phyloP scores from a whole-genome alignment of 768 basidiomycete genomes.

The Tulasnella sp. region DNA sequence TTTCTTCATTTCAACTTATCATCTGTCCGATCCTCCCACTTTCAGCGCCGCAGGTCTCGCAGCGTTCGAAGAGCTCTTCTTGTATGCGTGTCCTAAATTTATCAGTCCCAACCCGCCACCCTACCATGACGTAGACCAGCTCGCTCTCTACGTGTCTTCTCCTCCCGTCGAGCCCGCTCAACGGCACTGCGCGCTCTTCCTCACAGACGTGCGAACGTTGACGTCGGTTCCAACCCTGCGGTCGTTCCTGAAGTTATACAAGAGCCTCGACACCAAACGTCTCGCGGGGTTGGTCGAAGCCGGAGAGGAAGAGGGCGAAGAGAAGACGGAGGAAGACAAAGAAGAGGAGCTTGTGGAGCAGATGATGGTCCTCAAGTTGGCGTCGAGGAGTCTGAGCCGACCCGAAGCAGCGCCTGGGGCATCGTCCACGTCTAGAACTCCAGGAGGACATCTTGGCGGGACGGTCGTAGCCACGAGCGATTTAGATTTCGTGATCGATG shows the following conservation, averaged over 20 bases:
- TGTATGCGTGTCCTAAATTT: conserved; percentile 93
- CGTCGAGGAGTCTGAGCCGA: conserved; percentile 64
- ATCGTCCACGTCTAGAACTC: conserved; percentile 9
- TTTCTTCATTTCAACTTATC: too few species aligned
- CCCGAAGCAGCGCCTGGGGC: conserved; percentile 22
- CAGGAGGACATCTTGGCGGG: conserved; percentile 62
- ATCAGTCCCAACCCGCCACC: conserved; percentile 91
- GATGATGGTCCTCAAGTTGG: conserved; percentile 93
- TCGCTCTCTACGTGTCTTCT: conserved; percentile 38
- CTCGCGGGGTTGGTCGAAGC: conserved; percentile 78
- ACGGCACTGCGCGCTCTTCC: conserved; percentile 76
- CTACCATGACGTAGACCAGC: conserved; percentile 65
- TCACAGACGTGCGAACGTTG: conserved; percentile 67
- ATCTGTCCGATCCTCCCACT: neutral
- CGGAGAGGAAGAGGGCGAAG: conserved; percentile 31
- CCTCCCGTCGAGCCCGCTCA: conserved; percentile 60
- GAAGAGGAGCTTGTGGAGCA: conserved; percentile 94
- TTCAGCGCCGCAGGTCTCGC: conserved; percentile 48
- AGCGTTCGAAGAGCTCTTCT: conserved; percentile 86
- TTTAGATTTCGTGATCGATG: conserved; percentile 89
- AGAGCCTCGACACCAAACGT: conserved; percentile 83
- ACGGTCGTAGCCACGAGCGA: conserved; percentile 84
- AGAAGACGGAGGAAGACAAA: conserved; percentile 32
- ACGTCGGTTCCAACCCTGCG: conserved; percentile 73
- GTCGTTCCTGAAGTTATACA: conserved; percentile 91